A percentile compares a stretch with the other conserved stretches of the same genome.
phyloP scores from a whole-genome alignment of 202 grass and related monocot genomes.

The Schoenoplectus tabernaemontani region DNA sequence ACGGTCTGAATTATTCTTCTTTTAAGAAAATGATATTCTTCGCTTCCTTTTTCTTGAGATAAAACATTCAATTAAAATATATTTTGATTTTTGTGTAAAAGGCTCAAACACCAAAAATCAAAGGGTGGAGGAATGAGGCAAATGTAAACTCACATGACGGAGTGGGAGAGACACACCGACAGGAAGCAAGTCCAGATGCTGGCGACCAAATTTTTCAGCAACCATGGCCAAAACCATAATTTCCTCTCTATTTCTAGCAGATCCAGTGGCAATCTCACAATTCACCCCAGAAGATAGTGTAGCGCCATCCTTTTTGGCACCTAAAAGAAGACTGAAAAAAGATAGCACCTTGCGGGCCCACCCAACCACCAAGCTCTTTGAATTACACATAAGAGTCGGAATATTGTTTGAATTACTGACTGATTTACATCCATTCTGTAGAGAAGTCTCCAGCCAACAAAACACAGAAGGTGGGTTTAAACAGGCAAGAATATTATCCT shows the following conservation, averaged over 20 bases:
- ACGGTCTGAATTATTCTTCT: not conserved
- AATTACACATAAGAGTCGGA: slow-evolving; percentile 56
- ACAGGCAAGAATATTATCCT: slow-evolving; percentile 25
- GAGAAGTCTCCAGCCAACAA: slow-evolving; percentile 71
- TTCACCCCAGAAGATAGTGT: slow-evolving; percentile 73
- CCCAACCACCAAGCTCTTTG: slow-evolving; percentile 55
- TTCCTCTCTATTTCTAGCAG: slow-evolving; percentile 63
- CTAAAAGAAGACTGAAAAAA: slow-evolving; percentile 87
- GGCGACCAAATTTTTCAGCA: slow-evolving; percentile 75
- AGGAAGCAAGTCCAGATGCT: slow-evolving; percentile 80
- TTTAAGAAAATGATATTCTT: not conserved
- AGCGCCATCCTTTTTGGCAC: slow-evolving; percentile 65
- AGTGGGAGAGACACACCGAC: slow-evolving; percentile 84
- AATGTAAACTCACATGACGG: slow-evolving; percentile 59
- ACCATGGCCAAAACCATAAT: slow-evolving; percentile 86
- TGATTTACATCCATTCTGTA: slow-evolving; percentile 38
- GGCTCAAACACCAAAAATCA: slow-evolving; percentile 2
- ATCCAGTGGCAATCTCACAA: slow-evolving; percentile 83
- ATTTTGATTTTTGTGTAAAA: slow-evolving; percentile 20
- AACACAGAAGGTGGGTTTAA: slow-evolving; percentile 66
- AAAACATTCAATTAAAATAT: slow-evolving; percentile 22
- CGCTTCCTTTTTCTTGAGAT: not conserved
- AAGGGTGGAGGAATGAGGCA: not conserved
- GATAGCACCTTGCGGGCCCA: slow-evolving; percentile 80
- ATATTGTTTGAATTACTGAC: slow-evolving; percentile 48